These are phyloP conservation scores for Echinosophora koreensis DNA, from an alignment of 306 rosid genomes.

Conservation along the genomic window DNA sequence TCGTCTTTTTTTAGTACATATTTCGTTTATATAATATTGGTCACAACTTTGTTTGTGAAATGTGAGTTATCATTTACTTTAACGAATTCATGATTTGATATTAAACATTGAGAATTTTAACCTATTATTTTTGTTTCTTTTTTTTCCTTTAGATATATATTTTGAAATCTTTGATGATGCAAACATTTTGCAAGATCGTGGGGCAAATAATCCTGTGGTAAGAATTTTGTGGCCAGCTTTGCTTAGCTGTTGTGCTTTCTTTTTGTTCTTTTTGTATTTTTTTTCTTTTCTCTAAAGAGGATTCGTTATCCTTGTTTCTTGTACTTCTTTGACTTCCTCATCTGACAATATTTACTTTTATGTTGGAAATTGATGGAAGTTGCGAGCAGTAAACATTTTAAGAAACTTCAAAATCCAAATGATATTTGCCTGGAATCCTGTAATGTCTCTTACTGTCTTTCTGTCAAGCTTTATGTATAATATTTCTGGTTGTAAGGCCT, in stretches of 20 bases:
- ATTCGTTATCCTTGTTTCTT: slow-evolving; percentile 6
- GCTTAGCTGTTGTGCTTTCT: slow-evolving; percentile 36
- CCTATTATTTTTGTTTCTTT: slow-evolving; percentile 31
- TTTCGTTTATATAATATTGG: slow-evolving; percentile 3
- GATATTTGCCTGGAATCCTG: slow-evolving; percentile 4
- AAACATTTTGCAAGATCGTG: slow-evolving; percentile 83
- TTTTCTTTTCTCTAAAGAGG: background rate
- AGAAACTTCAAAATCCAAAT: slow-evolving; percentile 16
- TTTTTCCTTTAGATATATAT: slow-evolving; percentile 68
- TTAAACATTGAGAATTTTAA: slow-evolving; percentile 19
- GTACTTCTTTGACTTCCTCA: background rate
- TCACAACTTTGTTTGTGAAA: slow-evolving; percentile 30
- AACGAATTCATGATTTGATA: slow-evolving; percentile 17
- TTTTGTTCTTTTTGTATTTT: background rate
- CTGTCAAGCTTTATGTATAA: slow-evolving; percentile 21
- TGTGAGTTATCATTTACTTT: slow-evolving; percentile 41
- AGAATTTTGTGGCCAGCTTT: slow-evolving; percentile 51
- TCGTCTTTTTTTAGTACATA: slow-evolving; percentile 34
- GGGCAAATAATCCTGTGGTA: slow-evolving; percentile 86
- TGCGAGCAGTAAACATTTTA: slow-evolving; percentile 14
- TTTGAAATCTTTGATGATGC: slow-evolving; percentile 75
- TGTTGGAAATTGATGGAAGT: slow-evolving; percentile 41
- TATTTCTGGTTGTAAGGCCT: slow-evolving; percentile 31
- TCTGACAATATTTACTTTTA: slow-evolving; percentile 1
- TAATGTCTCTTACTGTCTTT: slow-evolving; percentile 26